phyloP scores from a whole-genome alignment of 257 asterid species.

The Gentiana straminea region DNA sequence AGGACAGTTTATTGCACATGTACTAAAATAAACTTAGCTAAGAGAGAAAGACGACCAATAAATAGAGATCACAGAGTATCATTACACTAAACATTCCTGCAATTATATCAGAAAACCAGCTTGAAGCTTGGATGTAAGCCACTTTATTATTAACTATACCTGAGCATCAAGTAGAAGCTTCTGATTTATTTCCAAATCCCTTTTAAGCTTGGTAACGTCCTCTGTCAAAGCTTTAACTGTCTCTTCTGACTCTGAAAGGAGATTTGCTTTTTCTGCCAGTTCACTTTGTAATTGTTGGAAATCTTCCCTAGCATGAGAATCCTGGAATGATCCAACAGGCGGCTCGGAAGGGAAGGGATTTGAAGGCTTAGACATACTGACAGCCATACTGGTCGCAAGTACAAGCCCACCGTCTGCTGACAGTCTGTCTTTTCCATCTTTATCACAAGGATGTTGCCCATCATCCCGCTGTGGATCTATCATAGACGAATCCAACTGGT shows the following conservation, averaged over 20 bases:
- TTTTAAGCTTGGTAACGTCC: slow-evolving; percentile 54
- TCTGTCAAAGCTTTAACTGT: slow-evolving; percentile 42
- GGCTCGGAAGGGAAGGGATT: slow-evolving; percentile 30
- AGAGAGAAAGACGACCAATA: background rate
- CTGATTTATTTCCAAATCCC: slow-evolving; percentile 61
- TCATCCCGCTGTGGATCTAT: slow-evolving; percentile 57
- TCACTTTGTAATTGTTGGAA: slow-evolving; percentile 38
- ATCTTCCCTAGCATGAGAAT: slow-evolving; percentile 27
- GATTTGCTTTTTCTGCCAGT: slow-evolving; percentile 50
- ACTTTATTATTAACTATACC: slow-evolving; percentile 34
- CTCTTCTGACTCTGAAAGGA: slow-evolving; percentile 50
- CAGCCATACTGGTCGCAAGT: slow-evolving; percentile 61
- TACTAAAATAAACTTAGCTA: background rate
- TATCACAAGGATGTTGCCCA: slow-evolving; percentile 32
- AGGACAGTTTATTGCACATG: too few relatives aligned
- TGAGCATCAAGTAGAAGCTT: slow-evolving; percentile 95
- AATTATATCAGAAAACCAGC: background rate
- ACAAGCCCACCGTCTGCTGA: slow-evolving; percentile 35
- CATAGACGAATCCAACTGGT: slow-evolving; percentile 85
- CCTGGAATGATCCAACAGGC: slow-evolving; percentile 27
- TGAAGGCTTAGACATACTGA: slow-evolving; percentile 57
- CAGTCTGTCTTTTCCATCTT: slow-evolving; percentile 36
- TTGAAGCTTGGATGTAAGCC: background rate
- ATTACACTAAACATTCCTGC: background rate
- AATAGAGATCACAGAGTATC: background rate